Percentiles rank a stretch among this genome's conserved stretches.
Conservation (phyloP, 2,329 filamentous ascomycete species). For the Monilinia fructicola region DNA sequence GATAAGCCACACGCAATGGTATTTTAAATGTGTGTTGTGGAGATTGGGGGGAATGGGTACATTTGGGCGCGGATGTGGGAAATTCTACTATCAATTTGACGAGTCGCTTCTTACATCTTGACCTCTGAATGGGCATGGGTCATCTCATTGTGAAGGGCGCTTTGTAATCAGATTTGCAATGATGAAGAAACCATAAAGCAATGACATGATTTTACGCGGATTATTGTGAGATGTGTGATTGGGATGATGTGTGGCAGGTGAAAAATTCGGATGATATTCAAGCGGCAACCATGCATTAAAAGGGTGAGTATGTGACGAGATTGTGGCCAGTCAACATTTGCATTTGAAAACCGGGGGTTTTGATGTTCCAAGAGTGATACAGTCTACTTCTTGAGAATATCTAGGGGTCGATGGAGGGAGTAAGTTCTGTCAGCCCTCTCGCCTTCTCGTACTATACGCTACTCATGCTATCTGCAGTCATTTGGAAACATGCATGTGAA, state of each 20-base stretch:
- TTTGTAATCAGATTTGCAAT: conserved; percentile 44
- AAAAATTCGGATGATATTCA: neutral
- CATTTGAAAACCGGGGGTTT: neutral
- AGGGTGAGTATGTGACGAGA: conserved; percentile 9
- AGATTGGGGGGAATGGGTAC: conserved; percentile 32
- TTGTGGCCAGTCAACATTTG: neutral
- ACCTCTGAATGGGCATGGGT: conserved; percentile 60
- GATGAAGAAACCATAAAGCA: conserved; percentile 41
- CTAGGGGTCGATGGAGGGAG: neutral
- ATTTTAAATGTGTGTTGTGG: conserved; percentile 63
- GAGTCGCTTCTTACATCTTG: conserved; percentile 62
- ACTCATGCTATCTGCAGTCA: neutral
- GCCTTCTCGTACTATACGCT: too few species aligned
- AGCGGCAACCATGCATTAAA: neutral
- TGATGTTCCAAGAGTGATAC: neutral
- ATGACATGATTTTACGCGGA: conserved; percentile 22
- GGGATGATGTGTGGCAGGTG: conserved; percentile 15
- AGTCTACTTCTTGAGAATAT: neutral
- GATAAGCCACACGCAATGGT: conserved; percentile 99
- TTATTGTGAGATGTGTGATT: conserved; percentile 13
- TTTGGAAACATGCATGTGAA: neutral
- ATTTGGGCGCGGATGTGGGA: conserved; percentile 46
- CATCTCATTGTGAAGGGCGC: conserved; percentile 46
- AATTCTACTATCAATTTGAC: conserved; percentile 47
- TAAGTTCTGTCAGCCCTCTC: too few species aligned